These are phyloP conservation scores for Selenicereus undatus DNA, from an alignment of 148 eudicot species.

Conservation along the genomic window DNA sequence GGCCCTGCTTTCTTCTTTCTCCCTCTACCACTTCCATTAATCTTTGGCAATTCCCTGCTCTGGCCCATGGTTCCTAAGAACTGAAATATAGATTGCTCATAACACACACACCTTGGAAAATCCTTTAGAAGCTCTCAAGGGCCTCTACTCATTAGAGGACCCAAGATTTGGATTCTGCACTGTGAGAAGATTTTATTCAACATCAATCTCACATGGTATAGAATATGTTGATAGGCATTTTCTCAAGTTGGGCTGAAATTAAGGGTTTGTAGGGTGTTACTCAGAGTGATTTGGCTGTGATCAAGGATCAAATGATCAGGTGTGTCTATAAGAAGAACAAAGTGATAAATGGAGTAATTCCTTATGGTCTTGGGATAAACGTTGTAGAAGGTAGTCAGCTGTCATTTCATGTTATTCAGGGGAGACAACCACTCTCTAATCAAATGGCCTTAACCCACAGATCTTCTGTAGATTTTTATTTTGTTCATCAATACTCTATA, in stretches of 20 bases:
- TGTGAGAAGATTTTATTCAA: background rate
- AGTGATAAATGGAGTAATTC: background rate
- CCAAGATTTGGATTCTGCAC: background rate
- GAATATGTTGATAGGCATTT: background rate
- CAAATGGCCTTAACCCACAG: too few species aligned
- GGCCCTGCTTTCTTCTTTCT: background rate
- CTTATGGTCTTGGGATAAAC: background rate
- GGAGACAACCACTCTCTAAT: background rate
- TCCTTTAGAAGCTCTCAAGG: background rate
- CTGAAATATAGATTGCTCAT: background rate
- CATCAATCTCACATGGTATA: background rate
- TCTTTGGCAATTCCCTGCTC: background rate
- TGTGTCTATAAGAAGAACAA: background rate
- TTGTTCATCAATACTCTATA: background rate
- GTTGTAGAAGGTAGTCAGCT: background rate
- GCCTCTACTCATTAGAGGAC: background rate
- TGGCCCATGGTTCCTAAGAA: background rate
- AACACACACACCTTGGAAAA: background rate
- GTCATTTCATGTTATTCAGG: background rate
- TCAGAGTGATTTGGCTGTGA: background rate
- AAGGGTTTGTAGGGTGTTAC: background rate
- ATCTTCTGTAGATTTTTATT: background rate
- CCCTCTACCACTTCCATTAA: background rate
- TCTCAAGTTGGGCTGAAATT: background rate
- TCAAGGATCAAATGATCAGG: background rate